phyloP scores from a whole-genome alignment of 495 filamentous ascomycete species.

The Aspergillus taichungensis region DNA sequence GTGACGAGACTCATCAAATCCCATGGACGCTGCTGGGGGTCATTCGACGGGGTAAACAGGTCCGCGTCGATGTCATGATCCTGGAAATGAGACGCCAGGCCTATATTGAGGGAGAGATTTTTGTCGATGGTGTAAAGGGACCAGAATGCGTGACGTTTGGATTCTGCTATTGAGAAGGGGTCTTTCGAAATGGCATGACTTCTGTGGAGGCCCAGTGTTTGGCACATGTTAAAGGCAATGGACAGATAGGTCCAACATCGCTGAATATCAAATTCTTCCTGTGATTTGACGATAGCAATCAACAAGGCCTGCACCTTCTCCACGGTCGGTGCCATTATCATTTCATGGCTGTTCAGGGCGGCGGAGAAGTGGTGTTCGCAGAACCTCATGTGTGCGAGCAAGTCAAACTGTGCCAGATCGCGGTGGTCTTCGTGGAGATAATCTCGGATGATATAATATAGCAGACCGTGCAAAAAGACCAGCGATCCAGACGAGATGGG shows the following conservation, averaged over 20 bases:
- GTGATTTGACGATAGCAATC: conserved; percentile 17
- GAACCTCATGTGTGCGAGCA: conserved; percentile 3
- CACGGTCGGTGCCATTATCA: conserved; percentile 15
- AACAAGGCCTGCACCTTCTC: conserved; percentile 20
- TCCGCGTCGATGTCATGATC: conserved; percentile 20
- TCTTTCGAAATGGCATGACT: conserved; percentile 9
- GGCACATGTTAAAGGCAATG: conserved; percentile 22
- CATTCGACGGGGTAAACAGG: conserved; percentile 9
- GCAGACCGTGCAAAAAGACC: conserved; percentile 13
- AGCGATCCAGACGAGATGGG: conserved; percentile 11
- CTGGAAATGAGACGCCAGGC: conserved; percentile 19
- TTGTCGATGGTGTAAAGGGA: conserved; percentile 20
- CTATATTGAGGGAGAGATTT: conserved; percentile 19
- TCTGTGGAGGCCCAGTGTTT: conserved; percentile 15
- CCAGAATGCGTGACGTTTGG: conserved; percentile 20
- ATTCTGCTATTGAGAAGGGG: conserved; percentile 4
- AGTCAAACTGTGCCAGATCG: conserved; percentile 11
- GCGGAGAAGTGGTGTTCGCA: conserved; percentile 13
- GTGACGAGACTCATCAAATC: conserved; percentile 17
- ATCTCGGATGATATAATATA: conserved; percentile 19
- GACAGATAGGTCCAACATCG: conserved; percentile 20
- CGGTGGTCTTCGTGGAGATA: conserved; percentile 15
- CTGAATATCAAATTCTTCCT: conserved; percentile 20
- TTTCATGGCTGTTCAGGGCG: conserved; percentile 12
- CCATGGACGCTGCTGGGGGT: conserved; percentile 12